Evolutionary conservation across 2,329 filamentous ascomycete genomes (phyloP).

Genomic region (Rhexocercosporidium sp.): DNA sequence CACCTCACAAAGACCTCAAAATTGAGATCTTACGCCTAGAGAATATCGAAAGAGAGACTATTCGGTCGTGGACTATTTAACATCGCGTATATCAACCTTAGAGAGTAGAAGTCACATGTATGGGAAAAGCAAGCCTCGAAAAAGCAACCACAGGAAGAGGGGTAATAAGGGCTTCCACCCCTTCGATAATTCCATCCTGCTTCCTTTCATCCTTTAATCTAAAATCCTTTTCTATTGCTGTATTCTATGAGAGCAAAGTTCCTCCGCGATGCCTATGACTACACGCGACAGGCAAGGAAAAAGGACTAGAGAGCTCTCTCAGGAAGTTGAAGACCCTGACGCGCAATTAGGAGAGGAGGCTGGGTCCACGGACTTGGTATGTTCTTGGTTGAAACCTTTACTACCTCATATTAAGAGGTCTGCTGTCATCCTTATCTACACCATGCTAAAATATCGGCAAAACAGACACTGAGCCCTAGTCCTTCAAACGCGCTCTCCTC

Average conservation of each 20-base stretch:
- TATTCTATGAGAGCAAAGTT: neutral
- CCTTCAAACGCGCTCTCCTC: neutral
- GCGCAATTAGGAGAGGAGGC: neutral
- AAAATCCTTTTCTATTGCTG: neutral
- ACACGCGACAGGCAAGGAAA: neutral
- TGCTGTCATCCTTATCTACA: neutral
- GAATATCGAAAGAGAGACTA: neutral
- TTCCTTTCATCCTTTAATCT: too few relatives aligned
- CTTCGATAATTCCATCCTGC: too few relatives aligned
- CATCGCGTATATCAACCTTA: neutral
- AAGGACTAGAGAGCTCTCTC: neutral
- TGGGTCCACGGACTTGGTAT: neutral
- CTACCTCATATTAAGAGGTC: neutral
- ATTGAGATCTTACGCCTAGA: neutral
- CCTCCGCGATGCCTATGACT: neutral
- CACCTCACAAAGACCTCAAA: neutral
- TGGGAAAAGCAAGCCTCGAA: too few relatives aligned
- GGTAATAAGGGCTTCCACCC: too few relatives aligned
- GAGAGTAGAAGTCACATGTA: too few relatives aligned
- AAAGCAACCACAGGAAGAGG: too few relatives aligned
- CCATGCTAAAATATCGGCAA: too few relatives aligned
- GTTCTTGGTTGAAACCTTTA: neutral
- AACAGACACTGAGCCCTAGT: neutral
- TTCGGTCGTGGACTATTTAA: neutral
- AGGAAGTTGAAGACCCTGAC: neutral